Base-by-base conservation (phyloP, 768 basidiomycete genomes). In the Neoboletus brunneissimus region DNA sequence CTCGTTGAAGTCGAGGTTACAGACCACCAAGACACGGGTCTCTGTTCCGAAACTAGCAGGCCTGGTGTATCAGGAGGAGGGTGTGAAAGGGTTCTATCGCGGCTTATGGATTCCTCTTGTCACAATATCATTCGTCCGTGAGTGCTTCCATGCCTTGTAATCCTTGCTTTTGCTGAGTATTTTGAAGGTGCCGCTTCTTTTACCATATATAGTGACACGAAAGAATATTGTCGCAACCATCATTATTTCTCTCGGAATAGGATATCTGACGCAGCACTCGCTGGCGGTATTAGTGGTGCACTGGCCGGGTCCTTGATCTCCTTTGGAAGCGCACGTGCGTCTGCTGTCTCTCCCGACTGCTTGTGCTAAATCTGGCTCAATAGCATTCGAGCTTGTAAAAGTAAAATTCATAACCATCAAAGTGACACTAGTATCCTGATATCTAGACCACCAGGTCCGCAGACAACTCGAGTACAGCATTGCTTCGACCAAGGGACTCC, bases 61-160 rank as follows among this genome's bases (percentile, higher is more conserved):
- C 27, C 74, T 86, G 61, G 86, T 94, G 27, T 91, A 90, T 72
- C 81, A 82, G 31, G 91, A 94, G 66, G 89, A 94, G 74, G 88
- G 93, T n/a, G 73, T 92, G 34, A 81, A 81, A 61, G 95, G 96
- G 52, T 98, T 94, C 74, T 96, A 91, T 72, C 82, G 94, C 54
- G 92, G 92, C 55, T 67, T 94, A 49, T 91, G 90, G 85, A 90
- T 98, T 64, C 95, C 96, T 46, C 82, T 98, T 53, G 79, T 94
- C 73, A 96, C 94, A 10, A 98, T 98, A 64, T 94, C 94, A 6
- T 93, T 96, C 70, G 94, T 98, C 72, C 92, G 96, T 87, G 71
- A 75, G 91, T 91, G 46, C 22, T 37, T 50, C 54, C 51, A 47
- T 44, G 27, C 54, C 51, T n/a, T 8, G 23, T 5, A 23, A 38